Percentiles rank a stretch among this genome's conserved stretches.
These are phyloP conservation scores for Neurospora sp. DNA, from an alignment of 495 filamentous ascomycete species.

Conservation along the genomic window DNA sequence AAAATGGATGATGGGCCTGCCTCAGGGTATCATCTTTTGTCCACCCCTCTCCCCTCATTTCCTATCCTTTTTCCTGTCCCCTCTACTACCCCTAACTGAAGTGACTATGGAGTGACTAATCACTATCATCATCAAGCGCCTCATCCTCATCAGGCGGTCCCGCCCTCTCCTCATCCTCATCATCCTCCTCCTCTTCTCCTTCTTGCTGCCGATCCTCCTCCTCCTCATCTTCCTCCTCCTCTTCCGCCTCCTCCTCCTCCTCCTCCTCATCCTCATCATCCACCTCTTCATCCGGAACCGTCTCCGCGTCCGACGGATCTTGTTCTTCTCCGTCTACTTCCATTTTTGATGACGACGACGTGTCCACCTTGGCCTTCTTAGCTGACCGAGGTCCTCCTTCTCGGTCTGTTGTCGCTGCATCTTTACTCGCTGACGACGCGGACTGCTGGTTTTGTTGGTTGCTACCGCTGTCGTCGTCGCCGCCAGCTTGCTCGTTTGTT, in stretches of 20 bases:
- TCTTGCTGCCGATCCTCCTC: slow-evolving; percentile 38
- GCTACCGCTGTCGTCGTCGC: too few species aligned
- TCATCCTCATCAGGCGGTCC: slow-evolving; percentile 49
- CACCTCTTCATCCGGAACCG: slow-evolving; percentile 39
- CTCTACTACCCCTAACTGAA: neutral
- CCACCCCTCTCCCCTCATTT: neutral
- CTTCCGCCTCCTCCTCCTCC: slow-evolving; percentile 38
- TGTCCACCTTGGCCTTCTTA: slow-evolving; percentile 35
- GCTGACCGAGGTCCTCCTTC: slow-evolving; percentile 12
- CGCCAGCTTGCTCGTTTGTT: too few species aligned
- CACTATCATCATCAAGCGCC: slow-evolving; percentile 53
- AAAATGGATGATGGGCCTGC: neutral
- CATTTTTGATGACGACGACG: slow-evolving; percentile 25
- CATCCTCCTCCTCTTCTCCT: slow-evolving; percentile 29
- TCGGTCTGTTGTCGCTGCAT: neutral
- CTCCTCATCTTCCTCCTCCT: slow-evolving; percentile 35
- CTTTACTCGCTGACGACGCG: too few species aligned
- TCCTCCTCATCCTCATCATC: slow-evolving; percentile 48
- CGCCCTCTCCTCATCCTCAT: slow-evolving; percentile 32
- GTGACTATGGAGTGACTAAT: slow-evolving; percentile 24
- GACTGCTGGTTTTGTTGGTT: too few species aligned
- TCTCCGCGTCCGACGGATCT: slow-evolving; percentile 38
- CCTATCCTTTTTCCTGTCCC: neutral
- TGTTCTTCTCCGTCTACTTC: slow-evolving; percentile 21
- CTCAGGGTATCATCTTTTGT: neutral